Base-by-base conservation (phyloP, 176 grass and related monocot genomes). In the Panicum miliaceum region DNA sequence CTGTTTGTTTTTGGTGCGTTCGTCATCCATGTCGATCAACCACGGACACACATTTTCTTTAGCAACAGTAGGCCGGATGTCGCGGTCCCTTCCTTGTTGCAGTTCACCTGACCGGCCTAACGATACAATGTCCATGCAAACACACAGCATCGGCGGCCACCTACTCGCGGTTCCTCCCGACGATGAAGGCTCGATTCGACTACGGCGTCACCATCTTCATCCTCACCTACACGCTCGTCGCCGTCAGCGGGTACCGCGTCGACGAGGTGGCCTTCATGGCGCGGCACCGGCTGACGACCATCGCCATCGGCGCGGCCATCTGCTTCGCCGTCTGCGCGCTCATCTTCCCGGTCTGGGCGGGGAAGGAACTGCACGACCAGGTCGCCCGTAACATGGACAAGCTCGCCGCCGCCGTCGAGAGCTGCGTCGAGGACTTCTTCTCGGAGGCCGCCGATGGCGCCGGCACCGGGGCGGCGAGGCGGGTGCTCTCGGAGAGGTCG, bases 131-230 rank as follows among this genome's bases (percentile, higher is more conserved):
- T 35, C 8, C 10, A 32, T 26, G 12, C 23, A 7, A 37, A 25
- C 15, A 20, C 56, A 62, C 90, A 95, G 93, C 85, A 18, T 82
- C 93, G 0, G 85, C 69, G 1, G 88, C 88, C 41, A 83, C 82
- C 12, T 95, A 92, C 69, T 86, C 90, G 25, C 78, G 93, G 45
- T 92, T 95, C 64, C 43, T 90, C 18, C 93, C 93, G 15, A 86
- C 26, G 23, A 78, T 95, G 57, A 88, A 88, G 74, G 73, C 76
- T 3, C 88, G 85, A 7, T 95, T 90, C 71, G 93, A 94, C 81
- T 94, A 94, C n/a, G 88, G 93, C 22, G 68, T 94, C 43, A 88
- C 85, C 50, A 88, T 90, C 38, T 95, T 95, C 69, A 92, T 92
- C 85, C 79, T 92, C 53, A 95, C 90, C 12, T 95, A 88, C 79